phyloP scores from a whole-genome alignment of 805 yeast genomes.

The Yarrowia divulgata region DNA sequence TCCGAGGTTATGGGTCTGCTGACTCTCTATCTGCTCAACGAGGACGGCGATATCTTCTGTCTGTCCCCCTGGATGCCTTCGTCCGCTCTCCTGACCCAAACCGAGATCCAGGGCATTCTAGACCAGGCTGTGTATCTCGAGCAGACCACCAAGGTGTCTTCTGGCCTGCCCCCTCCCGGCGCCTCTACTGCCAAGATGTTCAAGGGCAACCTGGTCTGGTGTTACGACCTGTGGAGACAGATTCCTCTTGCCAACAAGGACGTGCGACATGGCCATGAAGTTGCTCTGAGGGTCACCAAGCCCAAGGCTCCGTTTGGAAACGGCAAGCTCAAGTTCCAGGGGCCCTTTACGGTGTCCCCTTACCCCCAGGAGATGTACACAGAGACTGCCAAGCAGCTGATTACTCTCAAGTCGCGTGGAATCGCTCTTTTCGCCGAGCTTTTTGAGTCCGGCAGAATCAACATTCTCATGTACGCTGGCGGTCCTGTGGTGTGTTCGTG shows the following conservation, averaged over 20 bases:
- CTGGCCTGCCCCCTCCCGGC: neutral
- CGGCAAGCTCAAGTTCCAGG: slow-evolving; percentile 51
- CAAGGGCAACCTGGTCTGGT: slow-evolving; percentile 43
- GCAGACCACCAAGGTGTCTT: slow-evolving; percentile 40
- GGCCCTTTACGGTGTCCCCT: slow-evolving; percentile 63
- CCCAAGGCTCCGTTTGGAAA: slow-evolving; percentile 19
- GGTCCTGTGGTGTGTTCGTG: slow-evolving; percentile 22
- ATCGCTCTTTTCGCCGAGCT: slow-evolving; percentile 44
- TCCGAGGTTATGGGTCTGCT: slow-evolving; percentile 54
- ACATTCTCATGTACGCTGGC: slow-evolving; percentile 43
- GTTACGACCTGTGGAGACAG: slow-evolving; percentile 44
- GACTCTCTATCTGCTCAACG: slow-evolving; percentile 60
- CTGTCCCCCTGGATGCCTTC: slow-evolving; percentile 71
- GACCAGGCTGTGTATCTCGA: slow-evolving; percentile 50
- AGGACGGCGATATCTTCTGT: slow-evolving; percentile 65
- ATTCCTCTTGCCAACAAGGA: slow-evolving; percentile 41
- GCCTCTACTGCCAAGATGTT: slow-evolving; percentile 36
- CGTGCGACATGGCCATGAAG: slow-evolving; percentile 43
- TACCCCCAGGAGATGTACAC: slow-evolving; percentile 63
- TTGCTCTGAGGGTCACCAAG: slow-evolving; percentile 11
- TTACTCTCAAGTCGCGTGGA: slow-evolving; percentile 44
- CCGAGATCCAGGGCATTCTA: slow-evolving; percentile 49
- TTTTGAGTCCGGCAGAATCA: slow-evolving; percentile 44
- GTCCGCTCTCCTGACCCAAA: slow-evolving; percentile 52
- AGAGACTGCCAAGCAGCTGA: slow-evolving; percentile 54